Percentiles rank a stretch among this genome's conserved stretches.
phyloP scores from a whole-genome alignment of 2,329 filamentous ascomycete genomes.

The Dothideomycetes sp. region DNA sequence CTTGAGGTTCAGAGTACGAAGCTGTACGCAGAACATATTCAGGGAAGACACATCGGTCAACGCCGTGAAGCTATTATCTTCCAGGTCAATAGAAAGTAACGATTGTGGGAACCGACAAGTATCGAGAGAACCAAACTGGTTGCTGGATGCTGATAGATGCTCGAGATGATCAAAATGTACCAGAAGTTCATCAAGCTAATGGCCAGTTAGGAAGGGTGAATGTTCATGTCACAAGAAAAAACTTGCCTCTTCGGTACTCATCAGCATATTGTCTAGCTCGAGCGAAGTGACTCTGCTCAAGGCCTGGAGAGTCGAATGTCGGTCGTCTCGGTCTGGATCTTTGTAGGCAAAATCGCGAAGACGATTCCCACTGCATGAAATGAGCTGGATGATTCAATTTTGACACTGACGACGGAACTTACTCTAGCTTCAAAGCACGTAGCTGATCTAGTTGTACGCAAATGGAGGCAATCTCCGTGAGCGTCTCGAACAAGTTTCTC shows the following conservation, averaged over 20 bases:
- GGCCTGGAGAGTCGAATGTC: not conserved
- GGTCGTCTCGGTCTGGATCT: not conserved
- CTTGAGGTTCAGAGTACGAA: conserved; percentile 52
- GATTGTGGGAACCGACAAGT: conserved; percentile 33
- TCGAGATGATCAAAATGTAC: conserved; percentile 45
- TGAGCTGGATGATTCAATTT: conserved; percentile 1
- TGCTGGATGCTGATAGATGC: conserved; percentile 34
- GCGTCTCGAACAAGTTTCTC: conserved; percentile 64
- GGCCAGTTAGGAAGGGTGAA: too few relatives aligned
- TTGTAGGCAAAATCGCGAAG: conserved; percentile 31
- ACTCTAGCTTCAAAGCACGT: conserved; percentile 61
- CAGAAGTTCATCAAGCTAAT: conserved; percentile 25
- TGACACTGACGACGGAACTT: conserved; percentile 20
- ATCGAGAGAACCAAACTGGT: conserved; percentile 24
- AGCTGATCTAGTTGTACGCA: conserved; percentile 59
- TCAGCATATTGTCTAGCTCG: conserved; percentile 35
- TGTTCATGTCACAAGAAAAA: too few relatives aligned
- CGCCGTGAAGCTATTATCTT: conserved; percentile 59
- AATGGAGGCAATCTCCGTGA: conserved; percentile 58
- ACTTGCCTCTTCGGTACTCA: conserved; percentile 25
- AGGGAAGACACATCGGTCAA: conserved; percentile 41
- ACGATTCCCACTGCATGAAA: conserved; percentile 55
- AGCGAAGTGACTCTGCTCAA: conserved; percentile 29
- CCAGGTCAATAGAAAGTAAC: conserved; percentile 55
- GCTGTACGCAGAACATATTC: conserved; percentile 36